Evolutionary conservation across 768 basidiomycete genomes (phyloP).

Genomic region (Termitomyces bulborhizus): DNA sequence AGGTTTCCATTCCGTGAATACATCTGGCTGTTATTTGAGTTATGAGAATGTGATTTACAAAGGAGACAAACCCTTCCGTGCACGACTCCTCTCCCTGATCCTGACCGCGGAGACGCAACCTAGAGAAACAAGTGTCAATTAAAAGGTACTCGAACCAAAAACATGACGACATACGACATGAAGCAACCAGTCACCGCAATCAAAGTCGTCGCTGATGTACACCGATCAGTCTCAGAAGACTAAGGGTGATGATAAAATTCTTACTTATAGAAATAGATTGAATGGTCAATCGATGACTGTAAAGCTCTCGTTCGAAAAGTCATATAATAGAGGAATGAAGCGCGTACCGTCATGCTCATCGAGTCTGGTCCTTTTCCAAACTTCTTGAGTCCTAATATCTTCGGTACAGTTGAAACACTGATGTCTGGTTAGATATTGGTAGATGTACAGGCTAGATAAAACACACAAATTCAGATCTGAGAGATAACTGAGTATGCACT

Average conservation of each 20-base stretch:
- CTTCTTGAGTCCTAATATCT: constrained; percentile 48
- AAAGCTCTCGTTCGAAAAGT: neutral
- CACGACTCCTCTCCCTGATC: constrained; percentile 62
- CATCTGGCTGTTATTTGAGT: constrained; percentile 33
- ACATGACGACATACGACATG: constrained; percentile 50
- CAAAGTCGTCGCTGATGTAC: constrained; percentile 54
- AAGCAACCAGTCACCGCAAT: constrained; percentile 77
- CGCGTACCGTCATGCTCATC: constrained; percentile 57
- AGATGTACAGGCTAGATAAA: neutral
- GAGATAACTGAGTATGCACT: constrained; percentile 78
- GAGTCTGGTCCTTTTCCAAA: constrained; percentile 42
- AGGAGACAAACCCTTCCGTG: constrained; percentile 55
- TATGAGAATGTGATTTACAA: neutral
- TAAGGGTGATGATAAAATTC: constrained; percentile 11
- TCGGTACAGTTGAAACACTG: constrained; percentile 53
- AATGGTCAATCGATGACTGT: constrained; percentile 73
- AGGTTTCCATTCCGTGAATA: constrained; percentile 62
- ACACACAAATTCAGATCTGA: constrained; percentile 76
- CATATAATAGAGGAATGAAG: neutral
- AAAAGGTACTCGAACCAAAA: neutral
- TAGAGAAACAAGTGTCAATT: constrained; percentile 19
- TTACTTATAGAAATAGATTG: constrained; percentile 75
- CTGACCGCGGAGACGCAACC: constrained; percentile 60
- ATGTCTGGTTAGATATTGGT: constrained; percentile 4
- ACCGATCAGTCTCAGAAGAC: neutral